Evolutionary conservation across 108 stramenopile genomes (phyloP), one percentile per base, ranked within the genome.

Genomic region (Cyclotella distinguenda): DNA sequence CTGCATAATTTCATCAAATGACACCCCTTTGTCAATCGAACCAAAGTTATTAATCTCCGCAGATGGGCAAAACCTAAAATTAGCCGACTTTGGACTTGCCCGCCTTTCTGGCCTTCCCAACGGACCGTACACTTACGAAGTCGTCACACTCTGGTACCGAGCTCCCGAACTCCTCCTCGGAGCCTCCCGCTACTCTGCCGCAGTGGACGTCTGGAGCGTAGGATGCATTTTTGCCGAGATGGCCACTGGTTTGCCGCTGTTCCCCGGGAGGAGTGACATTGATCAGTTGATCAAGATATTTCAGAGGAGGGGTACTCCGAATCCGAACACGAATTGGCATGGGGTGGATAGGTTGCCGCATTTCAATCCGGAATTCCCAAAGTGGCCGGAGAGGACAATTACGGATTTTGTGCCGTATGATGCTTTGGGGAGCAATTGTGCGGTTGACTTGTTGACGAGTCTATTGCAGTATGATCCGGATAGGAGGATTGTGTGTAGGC

Each of bases 211-310:
- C 1, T 99, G 98, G 97, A 87, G 89, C 44, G 73, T 93, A 23
- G 98, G 98, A 12, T 99, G 97, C 80, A 96, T 99, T 70, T 82
- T 99, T 72, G 97, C 95, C 25, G 98, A 99, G 84, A 92, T 98
- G 88, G 86, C 96, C 18, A 91, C 87, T 0, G 92, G 96, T 11
- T 79, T 88, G 65, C 91, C 93, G 0, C 79, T 96, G 13, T 93
- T 94, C 61, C 88, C 91, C 7, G 95, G 95, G 42, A 77, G 89
- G 38, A 72, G 65, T 10, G 88, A 90, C 64, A 93, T 91, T 68
- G 93, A 94, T 64, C 93, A 96, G 70, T 75, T 94, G 9, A 88
- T 90, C 68, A 89, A 91, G 47, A 94, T 96, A 66, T 93, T 96
- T 61, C 87, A 93, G 63, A 76, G 88, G 9, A 77, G 88, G 39